Conservation (phyloP, 1,284 basidiomycete genomes). For the Malassezia restricta region DNA sequence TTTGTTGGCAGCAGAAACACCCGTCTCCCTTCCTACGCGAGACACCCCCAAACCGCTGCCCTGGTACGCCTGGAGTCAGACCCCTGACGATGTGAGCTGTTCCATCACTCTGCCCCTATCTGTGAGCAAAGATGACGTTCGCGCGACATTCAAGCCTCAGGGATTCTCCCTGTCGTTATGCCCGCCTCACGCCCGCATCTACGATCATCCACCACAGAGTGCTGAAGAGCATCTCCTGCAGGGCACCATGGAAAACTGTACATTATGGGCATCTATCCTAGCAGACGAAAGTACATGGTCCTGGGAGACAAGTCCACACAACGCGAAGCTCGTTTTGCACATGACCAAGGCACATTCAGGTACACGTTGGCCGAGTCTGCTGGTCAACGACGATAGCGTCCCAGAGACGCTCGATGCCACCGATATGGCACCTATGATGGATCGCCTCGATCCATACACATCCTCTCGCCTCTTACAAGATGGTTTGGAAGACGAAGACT, state of each 20-base stretch:
- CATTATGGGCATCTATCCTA: conserved; percentile 34
- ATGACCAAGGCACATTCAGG: conserved; percentile 47
- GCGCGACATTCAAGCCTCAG: conserved; percentile 55
- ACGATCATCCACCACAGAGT: conserved; percentile 24
- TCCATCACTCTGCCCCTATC: conserved; percentile 65
- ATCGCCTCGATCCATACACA: conserved; percentile 74
- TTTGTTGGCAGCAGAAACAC: conserved; percentile 4
- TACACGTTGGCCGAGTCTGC: conserved; percentile 73
- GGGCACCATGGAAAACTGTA: conserved; percentile 21
- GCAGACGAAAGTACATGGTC: conserved; percentile 28
- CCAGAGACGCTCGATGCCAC: conserved; percentile 77
- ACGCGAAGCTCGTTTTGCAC: conserved; percentile 25
- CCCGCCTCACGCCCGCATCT: background rate
- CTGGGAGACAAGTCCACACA: conserved; percentile 16
- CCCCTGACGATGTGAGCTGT: conserved; percentile 65
- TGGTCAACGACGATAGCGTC: conserved; percentile 58
- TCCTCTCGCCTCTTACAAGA: conserved; percentile 62
- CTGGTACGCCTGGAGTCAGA: conserved; percentile 77
- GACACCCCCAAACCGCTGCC: background rate
- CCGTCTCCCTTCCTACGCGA: background rate
- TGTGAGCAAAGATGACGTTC: conserved; percentile 23
- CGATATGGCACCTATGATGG: conserved; percentile 64
- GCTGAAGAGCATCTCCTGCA: conserved; percentile 19
- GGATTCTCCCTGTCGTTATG: conserved; percentile 50
- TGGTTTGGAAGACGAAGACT: conserved; percentile 72